These are phyloP conservation scores for Colletotrichum sojae DNA, from an alignment of 2,329 filamentous ascomycete genomes.

Conservation along the genomic window DNA sequence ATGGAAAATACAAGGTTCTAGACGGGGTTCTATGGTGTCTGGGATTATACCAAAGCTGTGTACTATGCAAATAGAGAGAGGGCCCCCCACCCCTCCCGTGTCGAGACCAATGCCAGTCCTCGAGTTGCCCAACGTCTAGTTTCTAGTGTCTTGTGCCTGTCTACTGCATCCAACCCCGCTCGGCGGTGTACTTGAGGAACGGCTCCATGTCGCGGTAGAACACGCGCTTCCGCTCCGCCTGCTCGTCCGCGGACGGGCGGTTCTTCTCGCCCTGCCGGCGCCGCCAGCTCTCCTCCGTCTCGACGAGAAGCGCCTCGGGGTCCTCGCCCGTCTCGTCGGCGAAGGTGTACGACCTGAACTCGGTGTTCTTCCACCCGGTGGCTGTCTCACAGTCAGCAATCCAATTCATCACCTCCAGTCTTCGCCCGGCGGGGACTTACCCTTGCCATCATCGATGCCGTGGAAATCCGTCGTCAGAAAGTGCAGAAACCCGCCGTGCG, in stretches of 20 bases:
- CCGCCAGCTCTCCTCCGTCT: conserved; percentile 64
- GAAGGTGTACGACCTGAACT: conserved; percentile 79
- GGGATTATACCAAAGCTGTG: conserved; percentile 42
- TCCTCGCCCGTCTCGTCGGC: conserved; percentile 65
- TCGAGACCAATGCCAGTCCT: conserved; percentile 38
- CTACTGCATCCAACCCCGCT: conserved; percentile 39
- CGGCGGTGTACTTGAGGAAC: conserved; percentile 52
- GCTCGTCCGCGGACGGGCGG: conserved; percentile 61
- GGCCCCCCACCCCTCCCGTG: conserved; percentile 18
- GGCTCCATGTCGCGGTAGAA: conserved; percentile 53
- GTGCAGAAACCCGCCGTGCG: conserved; percentile 88
- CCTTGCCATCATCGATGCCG: conserved; percentile 62
- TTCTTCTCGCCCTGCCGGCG: conserved; percentile 58
- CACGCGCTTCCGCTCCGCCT: conserved; percentile 58
- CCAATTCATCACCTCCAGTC: conserved; percentile 14
- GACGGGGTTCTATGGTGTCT: conserved; percentile 38
- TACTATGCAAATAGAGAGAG: conserved; percentile 42
- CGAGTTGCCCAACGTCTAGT: conserved; percentile 4
- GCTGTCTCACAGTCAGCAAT: conserved; percentile 59
- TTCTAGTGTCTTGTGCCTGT: conserved; percentile 9
- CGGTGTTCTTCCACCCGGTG: conserved; percentile 82
- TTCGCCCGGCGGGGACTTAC: conserved; percentile 49
- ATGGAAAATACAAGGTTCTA: conserved; percentile 30
- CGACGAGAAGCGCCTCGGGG: conserved; percentile 60
- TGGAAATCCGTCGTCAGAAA: conserved; percentile 88